phyloP scores from a whole-genome alignment of 163 green algal species.

The Trebouxiophyceae sp. region DNA sequence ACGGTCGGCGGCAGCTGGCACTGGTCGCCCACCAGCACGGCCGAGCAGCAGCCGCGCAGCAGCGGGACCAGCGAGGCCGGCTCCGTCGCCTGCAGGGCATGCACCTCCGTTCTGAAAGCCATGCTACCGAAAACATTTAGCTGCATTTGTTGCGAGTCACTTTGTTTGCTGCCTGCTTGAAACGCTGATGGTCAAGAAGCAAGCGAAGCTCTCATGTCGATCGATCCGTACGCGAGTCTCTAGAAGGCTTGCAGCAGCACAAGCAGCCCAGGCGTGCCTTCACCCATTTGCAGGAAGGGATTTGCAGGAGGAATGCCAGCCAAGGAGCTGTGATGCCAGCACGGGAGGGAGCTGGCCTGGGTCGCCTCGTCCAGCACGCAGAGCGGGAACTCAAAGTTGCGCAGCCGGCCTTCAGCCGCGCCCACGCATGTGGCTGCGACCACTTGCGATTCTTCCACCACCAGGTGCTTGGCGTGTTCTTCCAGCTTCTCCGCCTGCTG shows the following conservation, averaged over 20 bases:
- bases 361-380: conserved; percentile 91
- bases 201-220: too few relatives aligned
- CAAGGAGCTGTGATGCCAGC: too few relatives aligned
- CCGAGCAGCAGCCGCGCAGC: not conserved
- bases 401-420: conserved; percentile 58
- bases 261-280: conserved; percentile 72
- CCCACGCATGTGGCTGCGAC: conserved; percentile 78
- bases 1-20: conserved; percentile 67
- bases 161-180: too few relatives aligned
- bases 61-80: too few relatives aligned
- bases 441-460: conserved; percentile 59
- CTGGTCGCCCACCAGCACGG: conserved; percentile 74
- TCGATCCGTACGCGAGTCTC: too few relatives aligned
- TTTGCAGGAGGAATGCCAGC: conserved; percentile 85
- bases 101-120: too few relatives aligned
- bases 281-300: conserved; percentile 57
- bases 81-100: too few relatives aligned
- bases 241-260: conserved; percentile 62
- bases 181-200: too few relatives aligned
- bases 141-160: too few relatives aligned
- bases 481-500: too few relatives aligned
- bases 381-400: conserved; percentile 50
- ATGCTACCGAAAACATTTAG: too few relatives aligned
- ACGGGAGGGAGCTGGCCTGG: too few relatives aligned
- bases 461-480: conserved; percentile 6